Base-by-base conservation (phyloP, 1,139 yeast genomes). In the Ashbya aceris region DNA sequence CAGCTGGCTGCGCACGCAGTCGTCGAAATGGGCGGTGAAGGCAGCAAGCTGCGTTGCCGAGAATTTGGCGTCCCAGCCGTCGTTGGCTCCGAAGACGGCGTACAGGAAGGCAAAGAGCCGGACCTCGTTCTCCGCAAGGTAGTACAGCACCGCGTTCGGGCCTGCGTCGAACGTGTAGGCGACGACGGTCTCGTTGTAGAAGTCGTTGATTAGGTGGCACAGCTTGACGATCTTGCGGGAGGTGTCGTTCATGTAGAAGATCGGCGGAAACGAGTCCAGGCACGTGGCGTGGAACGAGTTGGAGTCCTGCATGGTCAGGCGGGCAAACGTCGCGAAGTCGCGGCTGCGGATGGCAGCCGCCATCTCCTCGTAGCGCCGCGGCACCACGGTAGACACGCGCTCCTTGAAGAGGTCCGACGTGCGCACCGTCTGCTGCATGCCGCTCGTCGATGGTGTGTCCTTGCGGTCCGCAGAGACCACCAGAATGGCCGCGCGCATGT, bases 81-180 rank as follows among this genome's bases (percentile, higher is more conserved):
- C 66, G 40, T 81, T 78, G 41, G 70, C 59, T 40, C 65, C 61
- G 54, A 85, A 77, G 46, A 74, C 64, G 45, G 68, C 66, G 62
- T 78, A 66, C 42, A 83, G 62, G 52, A 77, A 67, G 8, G 83
- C 76, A 55, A 82, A 71, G 8, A 91, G 80, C 50, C 70, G 70
- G 27, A 66, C 58, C 64, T 87, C 96, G 64, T 89, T 74, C 52
- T 78, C 70, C 52, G 74, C 73, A 59, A 82, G 78, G 62, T 89
- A 91, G 69, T 91, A 91, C 48, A 91, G 76, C 39, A 91, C 99
- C 10, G 96, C 95, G 66, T 91, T 91, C 62, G 99, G 98, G 58
- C 99, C 99, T 32, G 99, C 99, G 64, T 91, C 99, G 59, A 83
- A 91, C 2, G 99, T 93, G 65, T 91, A 91, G 30, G 97, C 97